Base-by-base conservation (phyloP, 371 early-diverging fungal species). In the Lichtheimia ramosa region DNA sequence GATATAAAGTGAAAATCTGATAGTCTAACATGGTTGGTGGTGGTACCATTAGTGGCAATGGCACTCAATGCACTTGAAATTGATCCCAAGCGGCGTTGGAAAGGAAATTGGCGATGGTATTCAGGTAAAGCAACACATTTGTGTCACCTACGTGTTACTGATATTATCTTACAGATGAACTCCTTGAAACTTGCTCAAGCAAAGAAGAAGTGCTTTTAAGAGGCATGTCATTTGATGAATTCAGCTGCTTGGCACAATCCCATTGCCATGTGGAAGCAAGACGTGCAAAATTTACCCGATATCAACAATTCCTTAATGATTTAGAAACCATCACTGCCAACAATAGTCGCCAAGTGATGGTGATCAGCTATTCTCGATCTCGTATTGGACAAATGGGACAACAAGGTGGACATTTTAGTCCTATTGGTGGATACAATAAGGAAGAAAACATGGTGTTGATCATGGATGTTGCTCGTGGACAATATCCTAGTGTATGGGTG, bases 71-170 rank as follows among this genome's bases (percentile, higher is more conserved):
- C 95, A 6, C 78, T 96, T 34, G 93, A 93, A 66, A 89, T 96
- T n/a, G 95, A 95, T 59, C 95, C 95, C 3, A 85, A 90, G 34
- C 82, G 87, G 51, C 81, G 74, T 14, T 95, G 96, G 95, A 94
- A 96, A 73, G 95, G 96, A 10, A 90, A 89, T 16, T 95, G 95
- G 95, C 78, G 96, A 28, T 96, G 92, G 92, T 81, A 71, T 58
- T 74, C 75, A 43, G 59, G 69, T 59, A 66, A n/a, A 61, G 62
- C 56, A 25, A n/a, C n/a, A 15, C n/a, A 51, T 41, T 54, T 14
- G 25, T 16, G 62, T 28, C 43, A 16, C 58, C 10, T 10, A 39
- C 13, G 15, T 40, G 18, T 25, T 16, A 23, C 20, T 42, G 42
- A 21, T 10, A 20, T 18, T 34, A 12, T 48, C 46, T 34, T 27